Base-by-base conservation (phyloP, 495 filamentous ascomycete genomes). In the Daldinia caldariorum region DNA sequence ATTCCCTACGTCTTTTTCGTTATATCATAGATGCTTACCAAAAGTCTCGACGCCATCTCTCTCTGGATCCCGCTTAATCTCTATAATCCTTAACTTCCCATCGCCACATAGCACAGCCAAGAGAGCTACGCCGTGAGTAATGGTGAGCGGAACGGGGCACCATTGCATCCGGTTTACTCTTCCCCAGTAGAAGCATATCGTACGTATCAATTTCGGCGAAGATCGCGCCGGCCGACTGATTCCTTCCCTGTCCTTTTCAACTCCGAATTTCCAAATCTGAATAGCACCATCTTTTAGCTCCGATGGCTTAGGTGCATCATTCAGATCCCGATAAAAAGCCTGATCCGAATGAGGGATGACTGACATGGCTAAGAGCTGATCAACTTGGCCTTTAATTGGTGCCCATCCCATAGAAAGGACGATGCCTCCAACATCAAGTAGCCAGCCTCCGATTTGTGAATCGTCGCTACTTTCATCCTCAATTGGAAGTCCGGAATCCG, bases 311-410 rank as follows among this genome's bases (percentile, higher is more conserved):
- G 66, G 74, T 34, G 54, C 74, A 35, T 61, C 72, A 49, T 71
- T 65, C 14, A 53, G 58, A 41, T 72, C 68, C 47, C 39, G 61
- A 50, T 65, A 61, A 35, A 56, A 71, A n/a, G 29, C 75, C 45
- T 85, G 83, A 49, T 85, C 83, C 1, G 74, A 67, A 58, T 80
- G 79, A 3, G 83, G 82, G n/a, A 79, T 73, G n/a, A 80, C 69
- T 13, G 82, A 76, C 38, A 85, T 73, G 6, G 81, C 82, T 22
- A 85, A 76, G 53, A 83, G 55, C 71, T 85, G 83, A 16, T 70
- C 62, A 29, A 70, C 63, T 18, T 71, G 62, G 26, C 69, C 63
- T 43, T 71, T 51, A n/a, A 75, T 56, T 3, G 82, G 81, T 3
- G 79, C 81, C 83, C 83, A 85, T 12, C 67, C 77, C 67, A 84